These are phyloP conservation scores for Fusarium virguliforme DNA, from an alignment of 2,329 filamentous ascomycete genomes.

Conservation along the genomic window DNA sequence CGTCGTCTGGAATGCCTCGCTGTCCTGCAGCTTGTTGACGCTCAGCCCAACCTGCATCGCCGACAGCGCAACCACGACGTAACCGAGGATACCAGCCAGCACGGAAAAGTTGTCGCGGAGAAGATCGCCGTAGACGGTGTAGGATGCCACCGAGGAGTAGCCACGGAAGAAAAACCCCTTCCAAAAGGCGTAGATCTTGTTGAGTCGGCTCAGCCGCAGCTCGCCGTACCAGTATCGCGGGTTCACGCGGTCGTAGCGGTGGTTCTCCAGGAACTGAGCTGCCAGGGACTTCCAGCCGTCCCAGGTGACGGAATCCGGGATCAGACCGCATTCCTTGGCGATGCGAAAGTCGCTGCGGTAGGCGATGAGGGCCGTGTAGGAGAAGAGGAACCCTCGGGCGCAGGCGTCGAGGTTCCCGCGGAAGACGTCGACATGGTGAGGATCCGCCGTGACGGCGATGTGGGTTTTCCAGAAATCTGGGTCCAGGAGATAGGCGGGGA, in stretches of 20 bases:
- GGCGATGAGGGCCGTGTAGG: conserved; percentile 56
- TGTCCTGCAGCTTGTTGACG: conserved; percentile 21
- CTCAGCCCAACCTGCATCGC: conserved; percentile 41
- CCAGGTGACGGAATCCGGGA: conserved; percentile 59
- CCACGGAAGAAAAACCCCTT: conserved; percentile 36
- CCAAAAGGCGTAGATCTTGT: conserved; percentile 50
- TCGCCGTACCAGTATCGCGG: conserved; percentile 61
- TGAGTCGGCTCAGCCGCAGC: conserved; percentile 59
- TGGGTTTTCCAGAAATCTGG: conserved; percentile 56
- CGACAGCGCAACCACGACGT: conserved; percentile 40
- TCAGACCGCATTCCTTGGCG: conserved; percentile 55
- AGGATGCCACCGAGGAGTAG: conserved; percentile 40
- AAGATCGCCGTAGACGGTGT: conserved; percentile 38
- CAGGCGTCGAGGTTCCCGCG: conserved; percentile 38
- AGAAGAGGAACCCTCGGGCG: conserved; percentile 59
- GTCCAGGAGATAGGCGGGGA: conserved; percentile 60
- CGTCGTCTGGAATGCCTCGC: conserved; percentile 24
- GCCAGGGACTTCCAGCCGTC: conserved; percentile 54
- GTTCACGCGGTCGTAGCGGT: conserved; percentile 55
- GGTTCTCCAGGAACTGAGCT: conserved; percentile 48
- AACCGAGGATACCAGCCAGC: conserved; percentile 38
- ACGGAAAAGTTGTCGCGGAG: conserved; percentile 42
- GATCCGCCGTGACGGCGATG: conserved; percentile 43
- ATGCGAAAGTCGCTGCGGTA: conserved; percentile 59
- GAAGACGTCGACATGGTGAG: conserved; percentile 16